Base-by-base conservation (phyloP, 257 asterid genomes). In the Nyctanthes arbortristis region DNA sequence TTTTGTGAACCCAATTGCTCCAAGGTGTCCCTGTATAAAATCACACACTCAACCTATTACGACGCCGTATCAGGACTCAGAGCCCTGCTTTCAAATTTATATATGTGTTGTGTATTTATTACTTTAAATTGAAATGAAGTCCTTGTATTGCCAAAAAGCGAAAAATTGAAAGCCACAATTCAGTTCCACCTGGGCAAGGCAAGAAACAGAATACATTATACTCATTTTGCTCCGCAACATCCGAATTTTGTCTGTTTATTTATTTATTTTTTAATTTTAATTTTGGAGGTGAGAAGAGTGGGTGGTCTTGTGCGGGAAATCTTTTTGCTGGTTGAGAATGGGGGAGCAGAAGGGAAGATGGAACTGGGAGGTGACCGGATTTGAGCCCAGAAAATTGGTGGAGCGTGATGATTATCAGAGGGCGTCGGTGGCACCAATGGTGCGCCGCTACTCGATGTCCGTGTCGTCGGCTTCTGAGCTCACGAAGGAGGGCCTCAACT, bases 291-390 rank as follows among this genome's bases (percentile, higher is more conserved):
- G 30, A 30, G 59, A 52, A 52, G 59, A 8, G 59, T 32, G n/a
- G n/a, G n/a, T n/a, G n/a, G n/a, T n/a, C n/a, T n/a, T 57, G 36
- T 56, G 43, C 12, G 72, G 68, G 45, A 33, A 54, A 73, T 67
- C 27, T 56, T 28, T 66, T 5, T 43, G 70, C 34, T 77, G 28
- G 58, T 61, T 75, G 29, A 52, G 69, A 39, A 82, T 89, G 96
- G 82, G 87, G 83, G 94, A 87, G 79, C 85, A 75, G 82, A 85
- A 77, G 73, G 84, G 91, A 72, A 85, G 81, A 60, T 94, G 99
- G 99, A 94, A 82, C 86, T 94, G 99, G 99, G 99, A 94, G 67
- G 96, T 91, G 31, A 72, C 96, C 9, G 99, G 99, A 25, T 94
- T 94, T 79, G 93, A 91, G 79, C 96, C 90, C 20, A 82, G 89